Conservation (phyloP, 768 basidiomycete species). For the Podaxis sp. region DNA sequence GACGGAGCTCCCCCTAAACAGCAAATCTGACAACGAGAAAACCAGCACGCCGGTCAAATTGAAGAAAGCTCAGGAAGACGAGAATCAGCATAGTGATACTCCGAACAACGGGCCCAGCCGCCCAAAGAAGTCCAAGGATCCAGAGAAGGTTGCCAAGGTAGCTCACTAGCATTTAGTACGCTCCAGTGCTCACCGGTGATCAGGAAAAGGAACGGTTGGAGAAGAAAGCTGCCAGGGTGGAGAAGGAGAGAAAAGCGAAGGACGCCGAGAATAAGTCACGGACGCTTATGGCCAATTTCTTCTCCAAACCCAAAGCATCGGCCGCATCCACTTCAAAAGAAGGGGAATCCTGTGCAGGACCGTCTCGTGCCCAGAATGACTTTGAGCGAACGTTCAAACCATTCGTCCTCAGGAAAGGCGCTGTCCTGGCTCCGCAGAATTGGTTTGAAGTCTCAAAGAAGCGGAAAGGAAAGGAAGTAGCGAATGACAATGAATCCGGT, state of each 20-base stretch:
- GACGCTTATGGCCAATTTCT: slow-evolving; percentile 77
- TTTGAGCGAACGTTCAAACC: slow-evolving; percentile 79
- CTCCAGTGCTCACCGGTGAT: neutral
- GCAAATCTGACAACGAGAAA: slow-evolving; percentile 1
- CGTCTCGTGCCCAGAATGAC: slow-evolving; percentile 50
- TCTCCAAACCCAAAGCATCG: slow-evolving; percentile 56
- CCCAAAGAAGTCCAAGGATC: slow-evolving; percentile 52
- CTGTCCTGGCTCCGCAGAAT: slow-evolving; percentile 70
- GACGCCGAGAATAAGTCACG: slow-evolving; percentile 73
- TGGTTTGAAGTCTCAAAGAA: slow-evolving; percentile 50
- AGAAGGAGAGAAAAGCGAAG: slow-evolving; percentile 71
- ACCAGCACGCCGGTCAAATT: neutral
- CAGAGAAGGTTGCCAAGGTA: slow-evolving; percentile 62
- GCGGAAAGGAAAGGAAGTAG: slow-evolving; percentile 20
- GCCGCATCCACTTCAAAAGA: slow-evolving; percentile 24
- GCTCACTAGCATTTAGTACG: neutral
- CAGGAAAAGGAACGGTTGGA: slow-evolving; percentile 72
- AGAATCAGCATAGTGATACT: slow-evolving; percentile 2
- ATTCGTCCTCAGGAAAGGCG: slow-evolving; percentile 76
- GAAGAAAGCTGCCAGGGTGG: slow-evolving; percentile 65
- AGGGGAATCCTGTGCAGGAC: slow-evolving; percentile 31
- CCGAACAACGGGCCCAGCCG: slow-evolving; percentile 29
- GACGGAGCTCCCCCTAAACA: slow-evolving; percentile 7
- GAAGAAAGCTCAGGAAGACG: neutral
- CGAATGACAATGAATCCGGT: slow-evolving; percentile 30